phyloP scores from a whole-genome alignment of 2,329 filamentous ascomycete species.

The Apiospora marii region DNA sequence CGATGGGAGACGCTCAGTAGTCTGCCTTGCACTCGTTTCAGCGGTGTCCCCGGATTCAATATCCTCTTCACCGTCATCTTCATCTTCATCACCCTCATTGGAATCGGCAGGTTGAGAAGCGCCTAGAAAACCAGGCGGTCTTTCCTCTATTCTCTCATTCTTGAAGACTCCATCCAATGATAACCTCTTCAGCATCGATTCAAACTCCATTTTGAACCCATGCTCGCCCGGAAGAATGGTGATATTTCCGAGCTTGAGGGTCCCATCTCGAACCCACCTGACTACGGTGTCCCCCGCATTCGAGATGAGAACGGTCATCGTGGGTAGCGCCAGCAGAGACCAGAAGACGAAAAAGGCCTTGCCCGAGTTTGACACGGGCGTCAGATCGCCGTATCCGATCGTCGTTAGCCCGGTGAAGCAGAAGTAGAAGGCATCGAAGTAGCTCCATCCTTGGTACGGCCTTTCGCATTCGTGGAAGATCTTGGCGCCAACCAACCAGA shows the following conservation, averaged over 20 bases:
- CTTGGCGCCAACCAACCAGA: constrained; percentile 83
- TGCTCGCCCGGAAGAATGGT: constrained; percentile 68
- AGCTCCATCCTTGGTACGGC: constrained; percentile 68
- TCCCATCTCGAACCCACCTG: constrained; percentile 62
- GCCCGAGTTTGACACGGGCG: constrained; percentile 78
- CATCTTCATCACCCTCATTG: constrained; percentile 33
- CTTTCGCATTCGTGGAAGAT: constrained; percentile 69
- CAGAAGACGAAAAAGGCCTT: constrained; percentile 93
- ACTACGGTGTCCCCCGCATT: constrained; percentile 88
- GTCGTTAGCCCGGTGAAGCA: constrained; percentile 84
- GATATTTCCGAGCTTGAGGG: constrained; percentile 63
- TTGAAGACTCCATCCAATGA: constrained; percentile 53
- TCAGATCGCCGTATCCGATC: constrained; percentile 85
- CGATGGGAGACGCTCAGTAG: neutral
- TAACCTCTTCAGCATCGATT: constrained; percentile 50
- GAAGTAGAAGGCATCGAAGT: constrained; percentile 87
- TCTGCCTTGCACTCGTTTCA: neutral
- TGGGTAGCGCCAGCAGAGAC: constrained; percentile 85
- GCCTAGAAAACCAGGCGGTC: constrained; percentile 52
- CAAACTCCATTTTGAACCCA: constrained; percentile 55
- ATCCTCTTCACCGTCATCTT: constrained; percentile 33
- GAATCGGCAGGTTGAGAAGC: constrained; percentile 35
- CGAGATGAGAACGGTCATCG: constrained; percentile 85
- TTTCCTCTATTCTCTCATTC: constrained; percentile 46
- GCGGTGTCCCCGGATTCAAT: constrained; percentile 36